These are phyloP conservation scores for Lecanosticta acicola DNA, from an alignment of 2,329 filamentous ascomycete species.

Conservation along the genomic window DNA sequence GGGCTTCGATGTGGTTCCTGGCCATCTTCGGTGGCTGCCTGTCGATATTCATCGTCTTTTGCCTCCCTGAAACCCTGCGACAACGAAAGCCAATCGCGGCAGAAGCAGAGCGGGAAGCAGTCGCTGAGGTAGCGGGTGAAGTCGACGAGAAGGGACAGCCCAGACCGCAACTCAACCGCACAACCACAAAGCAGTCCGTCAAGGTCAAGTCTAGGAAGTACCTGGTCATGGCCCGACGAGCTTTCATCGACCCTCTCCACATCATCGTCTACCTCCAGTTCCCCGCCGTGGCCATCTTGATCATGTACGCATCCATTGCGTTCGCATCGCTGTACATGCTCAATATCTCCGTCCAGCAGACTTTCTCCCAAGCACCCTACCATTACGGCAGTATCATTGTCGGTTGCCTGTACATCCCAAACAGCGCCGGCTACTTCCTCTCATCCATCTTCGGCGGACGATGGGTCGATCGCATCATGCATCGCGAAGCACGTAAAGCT, in stretches of 20 bases:
- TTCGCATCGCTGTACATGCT: conserved; percentile 71
- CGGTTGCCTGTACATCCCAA: conserved; percentile 71
- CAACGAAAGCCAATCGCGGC: conserved; percentile 27
- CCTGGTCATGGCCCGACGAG: conserved; percentile 51
- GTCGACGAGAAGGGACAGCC: conserved; percentile 20
- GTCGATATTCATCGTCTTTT: conserved; percentile 53
- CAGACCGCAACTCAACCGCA: conserved; percentile 37
- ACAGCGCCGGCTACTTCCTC: conserved; percentile 65
- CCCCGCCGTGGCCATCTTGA: conserved; percentile 66
- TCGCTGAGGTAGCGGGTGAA: conserved; percentile 7
- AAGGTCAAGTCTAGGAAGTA: conserved; percentile 52
- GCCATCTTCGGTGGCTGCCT: conserved; percentile 61
- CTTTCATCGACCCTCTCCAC: conserved; percentile 65
- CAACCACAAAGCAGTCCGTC: conserved; percentile 58
- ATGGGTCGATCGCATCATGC: conserved; percentile 80
- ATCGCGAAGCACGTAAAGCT: conserved; percentile 63
- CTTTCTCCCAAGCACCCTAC: conserved; percentile 63
- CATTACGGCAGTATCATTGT: conserved; percentile 62
- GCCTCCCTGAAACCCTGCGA: conserved; percentile 59
- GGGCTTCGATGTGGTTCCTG: conserved; percentile 72
- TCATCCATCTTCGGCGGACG: conserved; percentile 64
- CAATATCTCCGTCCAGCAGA: conserved; percentile 70
- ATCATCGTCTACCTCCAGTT: conserved; percentile 68
- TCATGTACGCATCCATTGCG: conserved; percentile 67
- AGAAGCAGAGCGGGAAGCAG: conserved; percentile 29